Evolutionary conservation across 2,329 filamentous ascomycete genomes (phyloP).

Genomic region (Botrytis fabae): DNA sequence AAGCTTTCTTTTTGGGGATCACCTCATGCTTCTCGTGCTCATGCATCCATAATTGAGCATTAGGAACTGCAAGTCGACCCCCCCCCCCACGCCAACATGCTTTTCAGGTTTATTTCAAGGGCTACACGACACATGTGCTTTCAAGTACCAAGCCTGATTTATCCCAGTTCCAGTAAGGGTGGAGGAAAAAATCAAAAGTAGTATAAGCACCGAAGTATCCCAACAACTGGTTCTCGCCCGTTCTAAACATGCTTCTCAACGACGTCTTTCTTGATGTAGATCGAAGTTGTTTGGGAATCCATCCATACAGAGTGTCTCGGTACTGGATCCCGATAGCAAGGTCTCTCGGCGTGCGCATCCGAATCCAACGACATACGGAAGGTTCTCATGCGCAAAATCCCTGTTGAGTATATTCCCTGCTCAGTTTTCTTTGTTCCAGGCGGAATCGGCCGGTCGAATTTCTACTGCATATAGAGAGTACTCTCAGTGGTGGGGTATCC

Average conservation of each 20-base stretch:
- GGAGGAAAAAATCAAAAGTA: neutral
- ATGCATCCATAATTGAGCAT: neutral
- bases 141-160: neutral
- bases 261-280: constrained; percentile 5
- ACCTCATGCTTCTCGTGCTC: neutral
- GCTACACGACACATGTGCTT: neutral
- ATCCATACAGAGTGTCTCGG: constrained; percentile 3
- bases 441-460: neutral
- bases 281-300: neutral
- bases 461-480: too few species aligned
- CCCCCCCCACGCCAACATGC: neutral
- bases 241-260: constrained; percentile 13
- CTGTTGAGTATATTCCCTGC: neutral
- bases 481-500: neutral
- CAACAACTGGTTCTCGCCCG: neutral
- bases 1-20: neutral
- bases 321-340: constrained; percentile 13
- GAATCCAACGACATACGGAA: neutral
- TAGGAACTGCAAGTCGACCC: neutral
- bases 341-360: neutral
- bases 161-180: neutral
- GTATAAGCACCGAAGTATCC: neutral
- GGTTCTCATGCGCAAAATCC: neutral
- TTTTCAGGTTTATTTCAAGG: neutral
- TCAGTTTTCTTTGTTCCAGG: neutral